Conservation (phyloP, 192 early-diverging fungal species). For the Gonapodya sp. region DNA sequence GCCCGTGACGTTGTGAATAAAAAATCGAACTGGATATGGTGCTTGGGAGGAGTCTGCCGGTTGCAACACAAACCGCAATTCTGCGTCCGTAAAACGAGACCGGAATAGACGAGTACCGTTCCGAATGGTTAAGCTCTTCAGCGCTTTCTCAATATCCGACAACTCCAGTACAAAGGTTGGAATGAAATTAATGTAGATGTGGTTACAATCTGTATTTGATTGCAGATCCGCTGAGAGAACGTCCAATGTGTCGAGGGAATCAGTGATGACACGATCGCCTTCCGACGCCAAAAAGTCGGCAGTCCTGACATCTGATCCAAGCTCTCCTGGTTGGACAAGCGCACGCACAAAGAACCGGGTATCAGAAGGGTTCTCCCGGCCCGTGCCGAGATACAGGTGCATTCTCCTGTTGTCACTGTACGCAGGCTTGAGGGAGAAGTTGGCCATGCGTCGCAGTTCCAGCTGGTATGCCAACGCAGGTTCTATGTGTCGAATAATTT, state of each 20-base stretch:
- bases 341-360: slow-evolving; percentile 96
- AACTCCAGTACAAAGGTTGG: slow-evolving; percentile 87
- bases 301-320: slow-evolving; percentile 69
- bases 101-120: slow-evolving; percentile 93
- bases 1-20: slow-evolving; percentile 83
- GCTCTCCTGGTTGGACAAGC: slow-evolving; percentile 82
- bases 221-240: slow-evolving; percentile 63
- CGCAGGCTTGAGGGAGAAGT: slow-evolving; percentile 95
- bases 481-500: slow-evolving; percentile 95
- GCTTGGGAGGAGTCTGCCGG: slow-evolving; percentile 20
- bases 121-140: slow-evolving; percentile 83
- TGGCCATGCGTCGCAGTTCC: slow-evolving; percentile 79
- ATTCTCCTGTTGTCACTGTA: slow-evolving; percentile 90
- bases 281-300: slow-evolving; percentile 93
- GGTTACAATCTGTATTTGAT: slow-evolving; percentile 83
- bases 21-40: slow-evolving; percentile 76
- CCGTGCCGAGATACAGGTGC: slow-evolving; percentile 90
- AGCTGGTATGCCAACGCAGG: slow-evolving; percentile 96
- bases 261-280: slow-evolving; percentile 83
- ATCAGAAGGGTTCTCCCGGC: slow-evolving; percentile 90
- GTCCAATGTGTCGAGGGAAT: slow-evolving; percentile 91
- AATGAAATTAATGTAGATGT: slow-evolving; percentile 97
- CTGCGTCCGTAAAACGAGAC: slow-evolving; percentile 87
- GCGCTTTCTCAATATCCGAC: slow-evolving; percentile 67
- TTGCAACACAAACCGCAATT: slow-evolving; percentile 91